phyloP scores from a whole-genome alignment of 148 eudicot species.

The Chenopodium quinoa region DNA sequence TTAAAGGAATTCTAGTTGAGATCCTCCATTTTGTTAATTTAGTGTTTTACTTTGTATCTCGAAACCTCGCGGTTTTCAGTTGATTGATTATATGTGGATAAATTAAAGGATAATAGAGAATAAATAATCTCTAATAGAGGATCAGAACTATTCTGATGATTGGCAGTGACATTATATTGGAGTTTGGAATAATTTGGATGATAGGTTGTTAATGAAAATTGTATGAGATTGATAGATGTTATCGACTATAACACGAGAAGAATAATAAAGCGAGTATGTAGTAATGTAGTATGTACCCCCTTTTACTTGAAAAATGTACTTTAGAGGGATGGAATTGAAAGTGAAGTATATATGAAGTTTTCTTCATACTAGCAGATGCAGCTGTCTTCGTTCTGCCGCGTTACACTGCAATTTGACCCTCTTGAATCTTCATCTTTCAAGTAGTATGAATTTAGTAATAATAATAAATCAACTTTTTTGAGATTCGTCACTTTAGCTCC shows the following conservation, averaged over 20 bases:
- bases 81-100: not conserved
- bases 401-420: not conserved
- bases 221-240: not conserved
- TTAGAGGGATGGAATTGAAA: too few species aligned
- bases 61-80: not conserved
- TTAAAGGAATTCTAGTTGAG: not conserved
- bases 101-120: not conserved
- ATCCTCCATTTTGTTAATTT: not conserved
- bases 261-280: not conserved
- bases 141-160: not conserved
- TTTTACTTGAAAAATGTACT: not conserved
- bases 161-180: not conserved
- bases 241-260: not conserved
- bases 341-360: not conserved
- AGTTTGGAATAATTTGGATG: not conserved
- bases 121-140: not conserved
- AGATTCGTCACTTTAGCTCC: slow-evolving; percentile 22
- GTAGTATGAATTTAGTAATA: not conserved
- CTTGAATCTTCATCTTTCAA: not conserved
- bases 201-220: not conserved
- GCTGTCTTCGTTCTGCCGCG: not conserved
- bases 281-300: not conserved
- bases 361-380: not conserved
- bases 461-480: not conserved
- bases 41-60: too few species aligned